Evolutionary conservation across 257 asterid species (phyloP), one percentile per base, ranked within the genome.

Genomic region (Scutellaria baicalensis): DNA sequence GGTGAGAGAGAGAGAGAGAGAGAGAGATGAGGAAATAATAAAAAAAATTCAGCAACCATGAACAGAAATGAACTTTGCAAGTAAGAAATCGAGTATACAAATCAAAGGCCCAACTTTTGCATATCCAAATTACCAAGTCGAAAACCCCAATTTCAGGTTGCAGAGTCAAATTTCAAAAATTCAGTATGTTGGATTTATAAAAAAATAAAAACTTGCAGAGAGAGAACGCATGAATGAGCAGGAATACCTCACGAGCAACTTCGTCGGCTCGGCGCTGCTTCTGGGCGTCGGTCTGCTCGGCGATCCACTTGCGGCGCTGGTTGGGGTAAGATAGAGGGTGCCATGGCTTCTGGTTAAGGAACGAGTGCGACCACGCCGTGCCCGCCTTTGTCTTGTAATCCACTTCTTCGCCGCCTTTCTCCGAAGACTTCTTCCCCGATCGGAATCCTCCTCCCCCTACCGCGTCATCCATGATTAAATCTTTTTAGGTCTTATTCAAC

Each of bases 301-400:
- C 99, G 70, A 94, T 94, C 99, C 99, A 89, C 66, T 94, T 94
- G 67, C 99, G 97, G 74, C 99, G 97, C 80, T 94, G 99, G 72
- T 94, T 94, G 36, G 99, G 99, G 75, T 94, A 94, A 64, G 99
- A 94, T 50, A 94, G 97, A 42, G 99, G 99, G 40, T 94, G 97
- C 97, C 99, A 94, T 8, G 99, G 99, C 81, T 94, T 94, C 90
- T 94, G 99, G 77, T 94, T 94, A 60, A 94, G 91, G 84, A 74
- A 94, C 13, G 77, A 63, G 80, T 94, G 99, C 40, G 99, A 94
- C 99, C 99, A 94, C 2, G 99, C 99, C 4, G 99, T 94, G 0
- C 99, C 99, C 4, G 99, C 75, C 82, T 87, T 94, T 21, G 93
- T 84, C 70, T 74, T 91, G 91, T 84, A 91, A 75, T 93, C 99